Base-by-base conservation (phyloP, 352 stramenopile species). In the Phytophthora idaei region DNA sequence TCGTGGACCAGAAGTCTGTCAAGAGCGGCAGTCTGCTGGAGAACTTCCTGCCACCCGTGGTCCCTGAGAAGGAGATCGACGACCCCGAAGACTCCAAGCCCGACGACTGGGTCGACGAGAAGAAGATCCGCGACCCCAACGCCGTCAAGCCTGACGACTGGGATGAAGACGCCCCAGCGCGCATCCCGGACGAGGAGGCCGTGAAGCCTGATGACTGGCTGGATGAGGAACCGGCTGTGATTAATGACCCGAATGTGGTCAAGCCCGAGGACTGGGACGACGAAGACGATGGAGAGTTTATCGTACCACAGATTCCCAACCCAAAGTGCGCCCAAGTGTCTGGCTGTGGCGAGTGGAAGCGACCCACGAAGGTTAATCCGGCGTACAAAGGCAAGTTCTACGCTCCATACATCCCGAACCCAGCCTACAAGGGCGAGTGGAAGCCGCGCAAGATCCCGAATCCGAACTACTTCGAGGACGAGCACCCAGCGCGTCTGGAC, bases 181-280 rank as follows among this genome's bases (percentile, higher is more conserved):
- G 73, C 1, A 97, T 98, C 52, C 76, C 76, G 9, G 95, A 98
- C 49, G 56, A 86, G 57, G 81, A 87, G 4, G 92, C 92, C 0
- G 68, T 78, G n/a, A 98, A 98, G 75, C 95, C 95, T 5, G 78
- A 76, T 12, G 92, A 87, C 28, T 98, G 95, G 95, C 67, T 98
- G 14, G 94, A 98, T 47, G 75, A 96, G 34, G 91, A 97, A 37
- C 61, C 73, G 11, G 55, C 73, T 0, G 73, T 91, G 69, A 95
- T 98, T 31, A 58, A 85, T 45, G 93, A 98, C 52, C 88, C 92
- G 11, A 61, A 70, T 25, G 83, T 92, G 17, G 28, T 63, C 2
- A 96, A 97, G 58, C 94, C 94, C 1, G 87, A 97, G 52, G 94
- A 98, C 74, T 98, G 94, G 94, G 93, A 98, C 45, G 94, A 98